A percentile compares a stretch with the other conserved stretches of the same genome.
phyloP scores from a whole-genome alignment of 371 early-diverging fungal species.

The Rhizopus delemar region DNA sequence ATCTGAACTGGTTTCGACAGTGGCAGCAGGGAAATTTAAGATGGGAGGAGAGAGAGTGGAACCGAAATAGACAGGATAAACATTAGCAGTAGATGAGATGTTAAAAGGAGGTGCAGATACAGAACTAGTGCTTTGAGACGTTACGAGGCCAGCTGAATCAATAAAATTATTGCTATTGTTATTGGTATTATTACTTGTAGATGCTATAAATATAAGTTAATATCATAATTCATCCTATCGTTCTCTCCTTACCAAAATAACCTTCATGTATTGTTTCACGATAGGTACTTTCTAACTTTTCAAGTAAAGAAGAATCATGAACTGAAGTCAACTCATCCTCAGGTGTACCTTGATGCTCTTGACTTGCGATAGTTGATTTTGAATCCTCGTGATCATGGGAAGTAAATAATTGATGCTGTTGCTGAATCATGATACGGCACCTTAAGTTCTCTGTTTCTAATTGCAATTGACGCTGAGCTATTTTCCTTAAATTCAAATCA shows the following conservation, averaged over 20 bases:
- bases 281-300: not conserved
- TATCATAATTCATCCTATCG: not conserved
- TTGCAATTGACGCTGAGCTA: conserved; percentile 35
- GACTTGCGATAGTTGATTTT: not conserved
- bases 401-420: conserved; percentile 25
- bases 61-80: conserved; percentile 38
- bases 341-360: conserved; percentile 5
- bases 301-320: not conserved
- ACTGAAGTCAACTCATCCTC: not conserved
- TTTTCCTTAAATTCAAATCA: conserved; percentile 29
- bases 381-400: conserved; percentile 15
- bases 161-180: too few species aligned
- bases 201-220: too few species aligned
- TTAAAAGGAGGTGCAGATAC: conserved; percentile 32
- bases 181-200: not conserved
- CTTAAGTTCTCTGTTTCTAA: conserved; percentile 39
- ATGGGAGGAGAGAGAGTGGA: conserved; percentile 23
- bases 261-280: conserved; percentile 2
- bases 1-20: conserved; percentile 23
- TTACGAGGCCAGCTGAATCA: conserved; percentile 8
- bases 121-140: conserved; percentile 8
- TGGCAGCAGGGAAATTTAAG: conserved; percentile 26
- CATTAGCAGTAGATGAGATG: conserved; percentile 35
- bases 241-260: conserved; percentile 31
- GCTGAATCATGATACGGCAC: conserved; percentile 25